Evolutionary conservation across 2,329 filamentous ascomycete genomes (phyloP).

Genomic region (Penicillium sclerotiorum): DNA sequence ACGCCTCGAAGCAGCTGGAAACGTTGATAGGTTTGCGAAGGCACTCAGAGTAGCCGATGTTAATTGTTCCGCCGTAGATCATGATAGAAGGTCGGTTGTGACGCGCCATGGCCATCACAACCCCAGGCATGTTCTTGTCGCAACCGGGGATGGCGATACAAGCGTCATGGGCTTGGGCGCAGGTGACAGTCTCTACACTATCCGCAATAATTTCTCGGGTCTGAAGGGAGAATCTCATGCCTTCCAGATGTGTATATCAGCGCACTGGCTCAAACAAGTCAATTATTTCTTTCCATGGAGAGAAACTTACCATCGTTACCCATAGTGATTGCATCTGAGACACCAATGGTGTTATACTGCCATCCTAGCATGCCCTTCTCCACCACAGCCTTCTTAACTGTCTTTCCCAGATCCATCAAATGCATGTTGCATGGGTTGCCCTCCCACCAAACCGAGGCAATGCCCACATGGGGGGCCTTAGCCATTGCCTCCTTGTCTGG

Average conservation of each 20-base stretch:
- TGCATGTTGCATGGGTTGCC: constrained; percentile 85
- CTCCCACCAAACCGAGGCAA: constrained; percentile 96
- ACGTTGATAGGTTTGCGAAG: constrained; percentile 83
- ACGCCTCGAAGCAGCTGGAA: constrained; percentile 82
- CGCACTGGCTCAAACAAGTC: too few relatives aligned
- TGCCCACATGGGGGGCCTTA: constrained; percentile 84
- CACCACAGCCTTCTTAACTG: constrained; percentile 78
- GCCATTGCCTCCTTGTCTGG: constrained; percentile 84
- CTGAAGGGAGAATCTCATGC: constrained; percentile 92
- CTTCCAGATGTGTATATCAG: constrained; percentile 48
- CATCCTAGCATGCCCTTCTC: constrained; percentile 88
- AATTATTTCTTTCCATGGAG: constrained; percentile 18
- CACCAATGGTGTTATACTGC: constrained; percentile 91
- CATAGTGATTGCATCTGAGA: constrained; percentile 94
- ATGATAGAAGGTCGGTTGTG: constrained; percentile 92
- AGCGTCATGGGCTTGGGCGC: constrained; percentile 88
- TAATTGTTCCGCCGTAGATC: constrained; percentile 93
- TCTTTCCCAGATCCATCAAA: constrained; percentile 85
- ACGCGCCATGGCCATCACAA: constrained; percentile 84
- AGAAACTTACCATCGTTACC: constrained; percentile 72
- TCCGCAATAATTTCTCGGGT: constrained; percentile 91
- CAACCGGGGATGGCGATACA: constrained; percentile 92
- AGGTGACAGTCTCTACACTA: constrained; percentile 90
- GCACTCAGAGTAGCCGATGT: constrained; percentile 78
- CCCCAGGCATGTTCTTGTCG: constrained; percentile 97